Evolutionary conservation across 176 grass and related monocot genomes (phyloP).

Genomic region (Aegilops tauschii): DNA sequence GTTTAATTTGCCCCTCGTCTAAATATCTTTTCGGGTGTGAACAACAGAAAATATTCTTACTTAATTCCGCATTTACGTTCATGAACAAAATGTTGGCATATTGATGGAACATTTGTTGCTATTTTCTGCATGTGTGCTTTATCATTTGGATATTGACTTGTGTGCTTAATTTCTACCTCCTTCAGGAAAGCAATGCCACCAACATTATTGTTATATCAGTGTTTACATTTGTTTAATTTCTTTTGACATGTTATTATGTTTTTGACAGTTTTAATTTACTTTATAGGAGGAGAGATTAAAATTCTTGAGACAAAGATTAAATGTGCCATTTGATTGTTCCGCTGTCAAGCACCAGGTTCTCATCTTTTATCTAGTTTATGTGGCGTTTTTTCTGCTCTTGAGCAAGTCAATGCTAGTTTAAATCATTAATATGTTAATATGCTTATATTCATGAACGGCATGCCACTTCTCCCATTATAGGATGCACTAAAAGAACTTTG

Average conservation of each 20-base stretch:
- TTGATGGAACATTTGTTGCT: neutral
- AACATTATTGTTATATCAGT: neutral
- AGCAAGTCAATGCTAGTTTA: slow-evolving; percentile 17
- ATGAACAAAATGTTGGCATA: neutral
- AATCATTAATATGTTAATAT: neutral
- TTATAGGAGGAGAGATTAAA: slow-evolving; percentile 58
- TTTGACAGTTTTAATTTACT: slow-evolving; percentile 11
- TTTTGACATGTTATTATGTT: neutral
- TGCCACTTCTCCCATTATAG: slow-evolving; percentile 37
- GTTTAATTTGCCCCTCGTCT: neutral
- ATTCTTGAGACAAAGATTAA: slow-evolving; percentile 65
- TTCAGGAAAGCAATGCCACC: neutral
- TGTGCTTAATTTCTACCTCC: neutral
- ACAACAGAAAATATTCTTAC: neutral
- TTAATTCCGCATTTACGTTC: neutral
- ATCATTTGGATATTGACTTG: neutral
- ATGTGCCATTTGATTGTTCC: slow-evolving; percentile 62
- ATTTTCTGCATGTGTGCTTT: neutral
- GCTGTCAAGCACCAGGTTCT: slow-evolving; percentile 63
- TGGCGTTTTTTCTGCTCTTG: neutral
- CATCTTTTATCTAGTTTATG: neutral
- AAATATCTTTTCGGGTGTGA: neutral
- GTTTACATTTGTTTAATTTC: neutral
- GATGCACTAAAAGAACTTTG: slow-evolving; percentile 91
- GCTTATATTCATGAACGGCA: neutral